Base-by-base conservation (phyloP, 2,329 filamentous ascomycete genomes). In the Fusarium sp. region DNA sequence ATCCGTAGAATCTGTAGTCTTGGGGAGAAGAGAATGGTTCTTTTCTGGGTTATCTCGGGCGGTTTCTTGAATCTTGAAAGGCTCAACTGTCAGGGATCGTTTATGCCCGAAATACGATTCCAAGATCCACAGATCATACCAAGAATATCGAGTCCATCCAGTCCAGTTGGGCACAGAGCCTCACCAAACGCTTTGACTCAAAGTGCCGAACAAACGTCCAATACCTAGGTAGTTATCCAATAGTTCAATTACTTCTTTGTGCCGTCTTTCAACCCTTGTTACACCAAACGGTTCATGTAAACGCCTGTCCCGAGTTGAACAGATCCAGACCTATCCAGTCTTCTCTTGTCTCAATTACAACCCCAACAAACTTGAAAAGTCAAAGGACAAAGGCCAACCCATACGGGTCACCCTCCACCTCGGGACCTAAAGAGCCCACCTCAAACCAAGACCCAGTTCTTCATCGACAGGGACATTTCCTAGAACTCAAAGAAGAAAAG, bases 401-500 rank as follows among this genome's bases (percentile, higher is more conserved):
- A 72, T 65, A 68, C 55, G 70, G 20, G n/a, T 38, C 38, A 25
- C 70, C 70, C 70, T 71, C 66, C 70, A 64, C 64, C 46, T 54
- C 70, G 57, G 70, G 62, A 71, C 54, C 66, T 70, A 60, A 56
- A 56, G 39, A 45, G 46, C 29, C 36, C 54, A 45, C 35, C 47
- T 61, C 41, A 50, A 41, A 50, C 25, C 55, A 64, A 71, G 59
- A 41, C 45, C 55, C 57, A 67, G 54, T 50, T 50, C 22, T 62
- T 70, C 65, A 70, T 72, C 56, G 69, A 70, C 70, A 66, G 69
- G 55, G 58, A 62, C 47, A 71, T 46, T 63, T 63, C 38, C 65
- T 36, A 64, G 52, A 72, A 42, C 59, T 46, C 17, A 46, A 60
- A 12, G 22, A 25, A 25, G 22, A 36, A 60, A 55, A 52, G 46